Conservation (phyloP, 148 eudicot species). For the Vaccinium darrowii region DNA sequence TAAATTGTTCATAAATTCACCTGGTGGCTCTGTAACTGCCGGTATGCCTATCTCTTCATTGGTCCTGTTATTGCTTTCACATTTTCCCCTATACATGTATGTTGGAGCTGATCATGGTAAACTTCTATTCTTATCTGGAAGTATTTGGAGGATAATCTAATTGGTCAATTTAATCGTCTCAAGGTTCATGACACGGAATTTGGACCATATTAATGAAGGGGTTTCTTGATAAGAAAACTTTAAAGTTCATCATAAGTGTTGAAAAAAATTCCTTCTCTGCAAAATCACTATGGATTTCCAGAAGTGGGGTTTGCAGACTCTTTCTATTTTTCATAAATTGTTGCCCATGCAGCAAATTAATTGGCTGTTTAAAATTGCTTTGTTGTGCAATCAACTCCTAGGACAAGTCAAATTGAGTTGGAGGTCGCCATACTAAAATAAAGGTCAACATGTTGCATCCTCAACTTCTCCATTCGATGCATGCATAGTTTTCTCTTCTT, state of each 20-base stretch:
- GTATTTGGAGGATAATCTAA: not conserved
- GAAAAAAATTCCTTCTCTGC: not conserved
- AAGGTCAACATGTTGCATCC: not conserved
- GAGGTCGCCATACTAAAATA: not conserved
- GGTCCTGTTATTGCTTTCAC: not conserved
- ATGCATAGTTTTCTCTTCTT: not conserved
- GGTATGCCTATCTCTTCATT: slow-evolving; percentile 42
- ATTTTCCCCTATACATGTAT: not conserved
- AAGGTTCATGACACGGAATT: not conserved
- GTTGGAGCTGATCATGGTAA: not conserved
- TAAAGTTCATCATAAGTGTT: not conserved
- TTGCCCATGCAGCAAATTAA: not conserved
- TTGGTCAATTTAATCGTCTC: not conserved
- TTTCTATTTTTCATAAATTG: not conserved
- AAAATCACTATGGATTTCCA: not conserved
- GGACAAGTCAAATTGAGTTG: not conserved
- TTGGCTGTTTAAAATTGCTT: not conserved
- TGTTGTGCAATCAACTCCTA: slow-evolving; percentile 39
- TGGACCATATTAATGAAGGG: not conserved
- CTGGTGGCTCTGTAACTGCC: slow-evolving; percentile 91
- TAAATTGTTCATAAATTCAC: slow-evolving; percentile 77
- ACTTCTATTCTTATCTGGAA: not conserved
- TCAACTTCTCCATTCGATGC: not conserved
- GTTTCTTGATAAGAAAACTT: not conserved
- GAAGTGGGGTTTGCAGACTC: not conserved